A percentile compares a stretch with the other conserved stretches of the same genome.
Conservation (phyloP, 2,329 filamentous ascomycete species). For the Hypoxylon rubiginosum region DNA sequence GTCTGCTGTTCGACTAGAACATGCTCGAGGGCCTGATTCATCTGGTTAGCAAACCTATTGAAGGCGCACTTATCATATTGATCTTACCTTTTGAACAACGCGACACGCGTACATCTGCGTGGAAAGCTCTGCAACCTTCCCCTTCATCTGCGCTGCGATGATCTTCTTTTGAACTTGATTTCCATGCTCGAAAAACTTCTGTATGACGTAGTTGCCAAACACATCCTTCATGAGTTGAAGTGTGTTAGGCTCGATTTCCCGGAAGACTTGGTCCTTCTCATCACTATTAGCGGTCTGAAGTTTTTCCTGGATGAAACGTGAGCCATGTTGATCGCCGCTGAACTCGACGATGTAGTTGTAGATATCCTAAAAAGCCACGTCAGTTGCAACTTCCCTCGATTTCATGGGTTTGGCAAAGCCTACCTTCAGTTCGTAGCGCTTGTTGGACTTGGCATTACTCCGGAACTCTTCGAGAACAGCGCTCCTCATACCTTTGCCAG, state of each 20-base stretch:
- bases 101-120: conserved; percentile 93
- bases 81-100: conserved; percentile 90
- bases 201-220: conserved; percentile 98
- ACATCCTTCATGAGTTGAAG: conserved; percentile 95
- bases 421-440: conserved; percentile 83
- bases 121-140: conserved; percentile 83
- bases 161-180: conserved; percentile 93
- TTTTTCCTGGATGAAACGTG: conserved; percentile 94
- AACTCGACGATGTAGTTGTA: conserved; percentile 92
- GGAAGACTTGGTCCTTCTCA: conserved; percentile 91
- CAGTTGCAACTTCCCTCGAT: conserved; percentile 19
- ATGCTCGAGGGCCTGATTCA: conserved; percentile 82
- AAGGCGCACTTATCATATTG: background rate
- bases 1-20: conserved; percentile 93
- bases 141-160: conserved; percentile 88
- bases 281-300: conserved; percentile 94
- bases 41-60: conserved; percentile 43
- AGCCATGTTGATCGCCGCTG: conserved; percentile 94
- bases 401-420: conserved; percentile 21
- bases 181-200: conserved; percentile 97
- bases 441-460: conserved; percentile 77
- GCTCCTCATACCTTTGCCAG: conserved; percentile 75
- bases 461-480: conserved; percentile 84
- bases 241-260: conserved; percentile 86
- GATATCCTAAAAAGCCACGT: conserved; percentile 71